These are phyloP conservation scores for Hippophae tibetana DNA, from an alignment of 306 rosid genomes.

Conservation along the genomic window DNA sequence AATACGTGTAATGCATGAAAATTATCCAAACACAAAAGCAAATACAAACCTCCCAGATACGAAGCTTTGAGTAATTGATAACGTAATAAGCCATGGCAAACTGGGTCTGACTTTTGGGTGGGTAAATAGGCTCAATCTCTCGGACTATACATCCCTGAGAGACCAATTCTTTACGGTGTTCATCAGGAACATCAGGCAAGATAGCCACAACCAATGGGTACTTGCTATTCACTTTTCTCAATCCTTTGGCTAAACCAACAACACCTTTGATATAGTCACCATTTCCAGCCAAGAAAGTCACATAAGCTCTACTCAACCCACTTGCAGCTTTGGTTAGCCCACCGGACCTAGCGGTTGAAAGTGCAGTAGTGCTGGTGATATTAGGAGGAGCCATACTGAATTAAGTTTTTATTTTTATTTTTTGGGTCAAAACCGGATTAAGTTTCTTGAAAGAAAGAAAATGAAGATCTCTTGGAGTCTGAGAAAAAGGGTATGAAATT, in stretches of 20 bases:
- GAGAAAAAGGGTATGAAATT: too few species aligned
- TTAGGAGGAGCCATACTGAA: too few species aligned
- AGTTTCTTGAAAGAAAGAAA: too few species aligned
- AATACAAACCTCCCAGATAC: constrained; percentile 45
- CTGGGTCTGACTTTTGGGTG: constrained; percentile 27
- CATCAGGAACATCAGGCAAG: constrained; percentile 43
- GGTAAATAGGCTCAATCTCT: constrained; percentile 36
- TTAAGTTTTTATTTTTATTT: too few species aligned
- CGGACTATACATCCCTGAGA: constrained; percentile 42
- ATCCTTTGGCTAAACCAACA: constrained; percentile 49
- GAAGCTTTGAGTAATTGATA: constrained; percentile 56
- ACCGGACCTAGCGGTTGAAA: too few species aligned
- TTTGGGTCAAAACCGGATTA: too few species aligned
- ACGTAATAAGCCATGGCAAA: constrained; percentile 52
- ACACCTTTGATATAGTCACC: constrained; percentile 52
- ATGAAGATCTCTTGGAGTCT: too few species aligned
- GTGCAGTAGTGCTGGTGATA: too few species aligned
- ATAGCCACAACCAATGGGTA: constrained; percentile 46
- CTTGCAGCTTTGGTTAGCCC: too few species aligned
- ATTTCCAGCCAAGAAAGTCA: constrained; percentile 45
- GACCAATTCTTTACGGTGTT: constrained; percentile 33
- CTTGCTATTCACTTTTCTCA: constrained; percentile 26
- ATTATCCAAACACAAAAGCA: not conserved
- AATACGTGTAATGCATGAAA: not conserved
- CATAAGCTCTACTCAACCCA: constrained; percentile 27